phyloP scores from a whole-genome alignment of 2,329 filamentous ascomycete genomes.

The Ilyonectria destructans region DNA sequence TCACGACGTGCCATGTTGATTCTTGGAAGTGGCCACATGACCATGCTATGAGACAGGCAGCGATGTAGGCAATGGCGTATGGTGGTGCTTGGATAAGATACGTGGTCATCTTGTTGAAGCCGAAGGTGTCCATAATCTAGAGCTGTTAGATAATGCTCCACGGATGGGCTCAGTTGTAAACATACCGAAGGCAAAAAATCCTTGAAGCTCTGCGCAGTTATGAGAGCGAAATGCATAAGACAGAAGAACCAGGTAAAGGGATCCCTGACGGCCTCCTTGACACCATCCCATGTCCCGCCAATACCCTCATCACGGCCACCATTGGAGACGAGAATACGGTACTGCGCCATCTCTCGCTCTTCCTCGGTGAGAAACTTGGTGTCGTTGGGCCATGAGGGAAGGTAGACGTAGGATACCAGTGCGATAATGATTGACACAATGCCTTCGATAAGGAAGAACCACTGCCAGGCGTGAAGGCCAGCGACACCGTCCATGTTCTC shows the following conservation, averaged over 20 bases:
- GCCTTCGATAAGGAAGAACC: constrained; percentile 61
- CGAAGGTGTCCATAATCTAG: constrained; percentile 51
- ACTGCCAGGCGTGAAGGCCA: constrained; percentile 57
- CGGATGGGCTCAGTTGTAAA: neutral
- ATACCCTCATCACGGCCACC: constrained; percentile 58
- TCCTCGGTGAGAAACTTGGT: constrained; percentile 57
- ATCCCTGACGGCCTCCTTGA: constrained; percentile 54
- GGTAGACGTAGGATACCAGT: constrained; percentile 52
- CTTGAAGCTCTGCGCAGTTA: constrained; percentile 60
- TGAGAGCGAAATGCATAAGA: constrained; percentile 59
- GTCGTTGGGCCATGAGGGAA: constrained; percentile 57
- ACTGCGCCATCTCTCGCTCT: constrained; percentile 57
- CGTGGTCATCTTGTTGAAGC: constrained; percentile 50
- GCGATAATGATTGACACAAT: constrained; percentile 53
- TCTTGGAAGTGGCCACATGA: constrained; percentile 57
- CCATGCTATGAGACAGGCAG: constrained; percentile 57
- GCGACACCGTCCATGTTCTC: constrained; percentile 60
- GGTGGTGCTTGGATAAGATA: constrained; percentile 61
- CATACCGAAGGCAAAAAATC: constrained; percentile 61
- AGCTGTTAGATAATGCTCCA: neutral
- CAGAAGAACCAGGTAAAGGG: constrained; percentile 58
- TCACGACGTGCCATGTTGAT: constrained; percentile 51
- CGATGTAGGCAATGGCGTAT: constrained; percentile 59
- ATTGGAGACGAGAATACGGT: constrained; percentile 55
- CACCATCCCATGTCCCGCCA: constrained; percentile 58